These are phyloP conservation scores for Fusarium marasasianum DNA, from an alignment of 2,329 filamentous ascomycete genomes.

Conservation along the genomic window DNA sequence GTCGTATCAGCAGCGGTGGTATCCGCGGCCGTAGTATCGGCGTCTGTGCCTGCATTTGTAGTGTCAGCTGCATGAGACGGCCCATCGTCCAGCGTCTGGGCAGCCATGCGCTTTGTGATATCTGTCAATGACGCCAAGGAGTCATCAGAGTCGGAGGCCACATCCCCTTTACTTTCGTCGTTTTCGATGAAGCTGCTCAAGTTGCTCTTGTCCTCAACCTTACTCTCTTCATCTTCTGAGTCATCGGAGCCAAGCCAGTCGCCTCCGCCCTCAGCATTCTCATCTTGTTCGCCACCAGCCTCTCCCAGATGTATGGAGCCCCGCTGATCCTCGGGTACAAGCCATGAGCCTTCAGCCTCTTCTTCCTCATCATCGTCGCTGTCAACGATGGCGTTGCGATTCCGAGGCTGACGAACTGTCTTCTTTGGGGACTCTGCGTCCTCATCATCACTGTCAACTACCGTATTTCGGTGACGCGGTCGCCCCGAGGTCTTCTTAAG, in stretches of 20 bases:
- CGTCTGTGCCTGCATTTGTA: conserved; percentile 15
- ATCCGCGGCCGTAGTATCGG: conserved; percentile 22
- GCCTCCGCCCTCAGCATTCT: conserved; percentile 87
- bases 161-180: conserved; percentile 52
- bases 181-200: conserved; percentile 65
- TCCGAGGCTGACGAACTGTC: conserved; percentile 52
- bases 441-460: conserved; percentile 34
- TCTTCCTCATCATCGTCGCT: conserved; percentile 75
- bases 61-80: conserved; percentile 26
- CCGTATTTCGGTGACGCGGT: conserved; percentile 23
- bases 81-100: conserved; percentile 48
- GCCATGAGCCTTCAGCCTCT: conserved; percentile 81
- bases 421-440: conserved; percentile 28
- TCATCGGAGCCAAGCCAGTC: conserved; percentile 80
- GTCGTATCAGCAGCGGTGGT: conserved; percentile 26
- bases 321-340: conserved; percentile 75
- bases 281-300: conserved; percentile 86
- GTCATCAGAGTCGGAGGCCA: conserved; percentile 44
- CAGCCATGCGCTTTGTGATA: conserved; percentile 50
- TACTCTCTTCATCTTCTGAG: conserved; percentile 64
- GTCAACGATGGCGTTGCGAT: conserved; percentile 68
- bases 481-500: conserved; percentile 13
- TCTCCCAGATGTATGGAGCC: conserved; percentile 71
- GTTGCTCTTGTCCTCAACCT: conserved; percentile 62
- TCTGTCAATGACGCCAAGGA: conserved; percentile 49